Percentiles rank a stretch among this genome's conserved stretches.
These are phyloP conservation scores for Cercospora sojina DNA, from an alignment of 2,329 filamentous ascomycete species.

Conservation along the genomic window DNA sequence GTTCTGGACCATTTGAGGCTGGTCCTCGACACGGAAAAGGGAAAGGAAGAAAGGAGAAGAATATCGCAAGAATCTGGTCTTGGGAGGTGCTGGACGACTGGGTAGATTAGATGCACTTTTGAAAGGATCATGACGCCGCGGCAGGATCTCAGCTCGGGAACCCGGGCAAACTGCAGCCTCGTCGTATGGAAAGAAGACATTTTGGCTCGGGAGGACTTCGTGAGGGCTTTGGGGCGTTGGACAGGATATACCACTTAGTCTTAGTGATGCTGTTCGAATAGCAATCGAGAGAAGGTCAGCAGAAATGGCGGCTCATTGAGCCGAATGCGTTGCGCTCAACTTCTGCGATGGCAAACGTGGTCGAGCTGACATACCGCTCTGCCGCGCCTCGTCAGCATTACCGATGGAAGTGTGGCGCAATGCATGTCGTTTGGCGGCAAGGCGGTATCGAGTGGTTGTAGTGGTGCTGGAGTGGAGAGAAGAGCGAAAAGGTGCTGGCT, in stretches of 20 bases:
- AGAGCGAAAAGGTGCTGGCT: neutral
- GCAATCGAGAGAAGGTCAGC: neutral
- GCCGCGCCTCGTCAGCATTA: neutral
- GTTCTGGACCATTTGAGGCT: neutral
- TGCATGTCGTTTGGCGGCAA: neutral
- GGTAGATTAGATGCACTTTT: neutral
- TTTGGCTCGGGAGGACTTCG: neutral
- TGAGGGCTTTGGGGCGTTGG: neutral
- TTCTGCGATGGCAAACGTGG: neutral
- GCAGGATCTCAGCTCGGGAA: neutral
- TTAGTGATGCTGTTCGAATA: neutral
- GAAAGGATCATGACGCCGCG: neutral
- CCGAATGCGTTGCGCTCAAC: neutral
- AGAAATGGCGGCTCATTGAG: neutral
- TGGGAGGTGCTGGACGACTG: neutral
- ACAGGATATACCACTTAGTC: slow-evolving; percentile 1
- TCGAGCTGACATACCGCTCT: neutral
- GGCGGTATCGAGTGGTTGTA: neutral
- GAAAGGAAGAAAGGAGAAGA: neutral
- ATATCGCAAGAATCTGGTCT: neutral
- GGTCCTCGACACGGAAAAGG: neutral
- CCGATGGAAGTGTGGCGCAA: neutral
- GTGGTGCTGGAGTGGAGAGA: neutral
- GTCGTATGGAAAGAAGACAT: neutral
- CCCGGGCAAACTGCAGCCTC: neutral